Base-by-base conservation (phyloP, 192 early-diverging fungal species). In the Mortierella hygrophila region DNA sequence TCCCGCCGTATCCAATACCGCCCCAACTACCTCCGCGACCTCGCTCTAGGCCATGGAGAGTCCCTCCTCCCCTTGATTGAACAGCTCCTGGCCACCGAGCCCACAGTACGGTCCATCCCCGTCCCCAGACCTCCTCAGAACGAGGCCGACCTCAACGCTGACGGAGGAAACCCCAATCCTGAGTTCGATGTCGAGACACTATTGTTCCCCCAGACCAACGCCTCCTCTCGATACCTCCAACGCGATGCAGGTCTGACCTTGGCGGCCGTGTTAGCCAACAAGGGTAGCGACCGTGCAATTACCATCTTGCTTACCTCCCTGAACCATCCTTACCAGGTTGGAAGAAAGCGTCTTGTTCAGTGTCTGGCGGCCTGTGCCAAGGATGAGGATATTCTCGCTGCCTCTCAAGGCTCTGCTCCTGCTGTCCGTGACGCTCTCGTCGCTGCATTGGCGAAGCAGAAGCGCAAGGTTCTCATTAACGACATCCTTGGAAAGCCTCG, bases 81-180 rank as follows among this genome's bases (percentile, higher is more conserved):
- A 23, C 70, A 74, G 11, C 60, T 86, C 35, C 69, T 86, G 0
- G 52, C 46, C 8, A 86, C 84, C 6, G 37, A 81, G 23, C 75
- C 78, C 26, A 21, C 49, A 16, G 26, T 86, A 18, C 32, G 38
- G 5, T 37, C 74, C 0, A 75, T 86, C 68, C 75, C 68, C 20
- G 42, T 86, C 7, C 18, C 60, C 20, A 76, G 73, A 3, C 76
- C 76, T n/a, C 40, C 72, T 10, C 18, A 68, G 40, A 55, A 77
- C 6, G 84, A 81, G 70, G 18, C 75, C 18, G 75, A 80, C 23
- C 63, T 86, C 21, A 55, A 71, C 9, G 79, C 74, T 4, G 84
- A 86, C 35, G 84, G 84, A 20, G 76, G 84, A 35, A 86, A 81
- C 65, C 79, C 84, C 20, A 26, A 41, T 37, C 84, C 84, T 9